Conservation (phyloP, 306 rosid genomes). For the Mucuna pruriens region DNA sequence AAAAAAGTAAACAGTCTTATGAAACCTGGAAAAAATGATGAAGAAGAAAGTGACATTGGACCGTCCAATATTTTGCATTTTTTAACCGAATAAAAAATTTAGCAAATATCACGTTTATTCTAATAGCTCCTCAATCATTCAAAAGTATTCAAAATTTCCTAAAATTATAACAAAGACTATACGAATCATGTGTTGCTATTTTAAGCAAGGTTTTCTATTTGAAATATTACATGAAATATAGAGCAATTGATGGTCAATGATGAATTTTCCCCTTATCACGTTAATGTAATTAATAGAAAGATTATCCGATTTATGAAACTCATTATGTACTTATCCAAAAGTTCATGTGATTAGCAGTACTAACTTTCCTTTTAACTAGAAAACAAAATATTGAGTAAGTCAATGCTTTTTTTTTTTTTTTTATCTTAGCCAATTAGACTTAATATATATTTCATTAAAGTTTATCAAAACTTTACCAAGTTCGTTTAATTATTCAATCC, state of each 20-base stretch:
- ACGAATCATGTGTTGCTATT: not conserved
- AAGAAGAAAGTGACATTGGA: not conserved
- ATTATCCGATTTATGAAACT: slow-evolving; percentile 20
- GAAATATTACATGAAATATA: not conserved
- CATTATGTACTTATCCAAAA: slow-evolving; percentile 14
- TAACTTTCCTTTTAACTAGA: not conserved
- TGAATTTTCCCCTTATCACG: not conserved
- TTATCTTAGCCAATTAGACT: not conserved
- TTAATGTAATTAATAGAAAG: not conserved
- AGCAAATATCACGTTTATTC: not conserved
- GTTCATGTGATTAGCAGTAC: slow-evolving; percentile 19
- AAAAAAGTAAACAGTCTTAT: not conserved
- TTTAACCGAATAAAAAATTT: not conserved
- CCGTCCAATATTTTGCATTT: not conserved
- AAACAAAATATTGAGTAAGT: not conserved
- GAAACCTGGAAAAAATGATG: not conserved
- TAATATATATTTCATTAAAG: slow-evolving; percentile 24
- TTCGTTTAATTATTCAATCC: slow-evolving; percentile 6
- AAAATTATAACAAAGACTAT: not conserved
- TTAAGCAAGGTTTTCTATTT: not conserved
- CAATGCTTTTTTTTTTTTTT: not conserved
- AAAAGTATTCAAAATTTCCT: not conserved
- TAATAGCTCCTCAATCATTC: not conserved
- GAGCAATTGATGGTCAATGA: not conserved
- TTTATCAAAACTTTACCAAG: slow-evolving; percentile 32